A percentile compares a stretch with the other conserved stretches of the same genome.
Evolutionary conservation across 306 rosid species (phyloP).

Genomic region (Fragaria vesca): DNA sequence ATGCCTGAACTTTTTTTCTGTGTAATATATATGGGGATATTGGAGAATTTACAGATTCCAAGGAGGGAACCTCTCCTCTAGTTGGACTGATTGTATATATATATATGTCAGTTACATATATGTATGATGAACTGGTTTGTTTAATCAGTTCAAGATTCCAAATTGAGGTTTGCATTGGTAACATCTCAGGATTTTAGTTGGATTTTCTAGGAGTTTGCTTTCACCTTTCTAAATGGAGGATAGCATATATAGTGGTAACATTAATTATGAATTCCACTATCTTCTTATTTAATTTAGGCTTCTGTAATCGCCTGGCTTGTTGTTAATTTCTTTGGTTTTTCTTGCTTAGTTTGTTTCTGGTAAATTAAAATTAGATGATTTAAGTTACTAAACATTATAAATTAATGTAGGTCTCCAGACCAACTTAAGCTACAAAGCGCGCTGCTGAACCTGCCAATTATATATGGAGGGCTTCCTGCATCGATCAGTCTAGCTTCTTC

Average conservation of each 20-base stretch:
- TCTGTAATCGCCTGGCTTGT: background rate
- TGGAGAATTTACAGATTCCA: slow-evolving; percentile 8
- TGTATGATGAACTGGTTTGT: background rate
- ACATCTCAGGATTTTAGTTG: slow-evolving; percentile 6
- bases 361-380: background rate
- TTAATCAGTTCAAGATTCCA: slow-evolving; percentile 9
- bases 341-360: background rate
- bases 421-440: slow-evolving; percentile 24
- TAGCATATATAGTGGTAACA: slow-evolving; percentile 1
- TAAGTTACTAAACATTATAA: slow-evolving; percentile 7
- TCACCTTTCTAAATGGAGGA: background rate
- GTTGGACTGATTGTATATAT: background rate
- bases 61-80: background rate
- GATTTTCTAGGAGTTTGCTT: background rate
- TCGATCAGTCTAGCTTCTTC: slow-evolving; percentile 6
- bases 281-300: background rate
- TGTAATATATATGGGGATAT: background rate
- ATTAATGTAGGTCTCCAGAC: slow-evolving; percentile 47
- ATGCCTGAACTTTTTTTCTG: background rate
- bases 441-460: slow-evolving; percentile 20
- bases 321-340: background rate
- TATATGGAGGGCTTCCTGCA: slow-evolving; percentile 26
- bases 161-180: slow-evolving; percentile 12
- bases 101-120: background rate
- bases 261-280: background rate